Evolutionary conservation across 306 rosid species (phyloP).

Genomic region (Nissolia schottii): DNA sequence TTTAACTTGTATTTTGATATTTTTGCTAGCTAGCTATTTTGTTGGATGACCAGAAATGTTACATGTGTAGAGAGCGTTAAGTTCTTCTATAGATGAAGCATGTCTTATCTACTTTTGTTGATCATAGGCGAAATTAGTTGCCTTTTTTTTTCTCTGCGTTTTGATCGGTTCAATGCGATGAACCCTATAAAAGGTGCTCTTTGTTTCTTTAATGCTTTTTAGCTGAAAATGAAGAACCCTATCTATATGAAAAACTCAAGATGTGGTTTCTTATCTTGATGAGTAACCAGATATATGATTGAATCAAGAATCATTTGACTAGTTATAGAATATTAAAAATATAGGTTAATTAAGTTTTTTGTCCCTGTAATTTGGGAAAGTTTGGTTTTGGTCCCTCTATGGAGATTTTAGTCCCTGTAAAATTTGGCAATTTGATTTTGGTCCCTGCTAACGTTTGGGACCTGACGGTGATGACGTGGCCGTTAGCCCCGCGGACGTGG

Average conservation of each 20-base stretch:
- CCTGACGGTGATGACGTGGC: too few relatives aligned
- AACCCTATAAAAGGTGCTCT: constrained; percentile 10
- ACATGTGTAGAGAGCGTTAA: not conserved
- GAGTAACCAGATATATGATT: not conserved
- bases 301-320: not conserved
- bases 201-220: not conserved
- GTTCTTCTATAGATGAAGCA: constrained; percentile 15
- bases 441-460: too few relatives aligned
- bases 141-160: not conserved
- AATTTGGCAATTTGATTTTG: too few relatives aligned
- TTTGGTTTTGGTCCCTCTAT: too few relatives aligned
- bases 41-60: not conserved
- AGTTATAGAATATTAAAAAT: not conserved
- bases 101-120: not conserved
- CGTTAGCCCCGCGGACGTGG: too few relatives aligned
- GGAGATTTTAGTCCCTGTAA: too few relatives aligned
- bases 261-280: not conserved
- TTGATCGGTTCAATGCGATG: not conserved
- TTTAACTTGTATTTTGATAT: not conserved
- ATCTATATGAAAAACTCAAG: not conserved
- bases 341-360: too few relatives aligned
- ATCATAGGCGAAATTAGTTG: not conserved
- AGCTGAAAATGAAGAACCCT: not conserved
- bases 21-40: not conserved
- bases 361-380: too few relatives aligned